Conservation (phyloP, 1,284 basidiomycete species). For the Boletus sp. region DNA sequence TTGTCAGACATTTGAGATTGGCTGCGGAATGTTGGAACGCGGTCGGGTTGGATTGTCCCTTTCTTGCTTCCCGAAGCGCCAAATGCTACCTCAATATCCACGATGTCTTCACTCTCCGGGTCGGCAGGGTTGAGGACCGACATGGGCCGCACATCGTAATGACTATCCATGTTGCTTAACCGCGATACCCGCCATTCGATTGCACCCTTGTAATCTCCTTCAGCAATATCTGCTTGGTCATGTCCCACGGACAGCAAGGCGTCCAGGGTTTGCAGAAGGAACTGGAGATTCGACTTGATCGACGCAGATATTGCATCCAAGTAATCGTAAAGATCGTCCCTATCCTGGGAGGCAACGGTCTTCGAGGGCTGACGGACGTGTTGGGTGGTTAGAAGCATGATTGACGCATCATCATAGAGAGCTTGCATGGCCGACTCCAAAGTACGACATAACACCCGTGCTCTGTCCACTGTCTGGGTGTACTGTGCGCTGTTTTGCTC, state of each 20-base stretch:
- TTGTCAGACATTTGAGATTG: constrained; percentile 35
- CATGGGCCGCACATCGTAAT: constrained; percentile 40
- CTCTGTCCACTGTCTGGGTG: constrained; percentile 58
- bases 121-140: constrained; percentile 37
- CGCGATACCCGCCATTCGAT: constrained; percentile 72
- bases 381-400: constrained; percentile 56
- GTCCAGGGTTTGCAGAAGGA: constrained; percentile 59
- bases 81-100: constrained; percentile 60
- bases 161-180: constrained; percentile 53
- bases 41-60: constrained; percentile 22
- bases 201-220: constrained; percentile 64
- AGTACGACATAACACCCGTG: constrained; percentile 59
- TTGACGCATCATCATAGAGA: constrained; percentile 64
- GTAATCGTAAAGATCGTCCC: constrained; percentile 41
- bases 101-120: constrained; percentile 50
- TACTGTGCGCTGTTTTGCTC: constrained; percentile 48
- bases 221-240: constrained; percentile 63
- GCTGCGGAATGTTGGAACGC: constrained; percentile 29
- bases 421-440: constrained; percentile 67
- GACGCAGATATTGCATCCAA: constrained; percentile 47
- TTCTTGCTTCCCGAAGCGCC: constrained; percentile 28
- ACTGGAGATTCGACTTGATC: constrained; percentile 49
- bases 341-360: constrained; percentile 32
- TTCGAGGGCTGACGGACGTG: constrained; percentile 41
- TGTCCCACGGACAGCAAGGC: constrained; percentile 58